Evolutionary conservation across 2,329 filamentous ascomycete species (phyloP).

Genomic region (Trichoderma polysporum): DNA sequence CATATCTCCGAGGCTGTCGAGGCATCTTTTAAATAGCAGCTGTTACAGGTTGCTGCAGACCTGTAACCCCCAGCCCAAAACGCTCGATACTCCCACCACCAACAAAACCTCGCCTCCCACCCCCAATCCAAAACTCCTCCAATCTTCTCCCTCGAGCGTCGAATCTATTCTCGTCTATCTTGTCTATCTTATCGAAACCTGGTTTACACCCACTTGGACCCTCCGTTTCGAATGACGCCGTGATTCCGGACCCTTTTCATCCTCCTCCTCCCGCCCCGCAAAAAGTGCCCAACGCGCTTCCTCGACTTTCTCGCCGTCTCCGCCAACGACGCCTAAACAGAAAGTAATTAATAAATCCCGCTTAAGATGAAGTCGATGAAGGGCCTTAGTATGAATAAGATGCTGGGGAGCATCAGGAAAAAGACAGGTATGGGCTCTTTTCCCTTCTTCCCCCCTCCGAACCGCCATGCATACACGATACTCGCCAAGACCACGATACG

Average conservation of each 20-base stretch:
- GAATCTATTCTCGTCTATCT: not conserved
- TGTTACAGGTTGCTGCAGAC: slow-evolving; percentile 1
- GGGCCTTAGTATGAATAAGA: slow-evolving; percentile 55
- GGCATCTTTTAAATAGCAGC: not conserved
- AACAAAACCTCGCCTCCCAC: not conserved
- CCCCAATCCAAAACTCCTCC: not conserved
- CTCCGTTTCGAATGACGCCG: not conserved
- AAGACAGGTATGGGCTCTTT: slow-evolving; percentile 36
- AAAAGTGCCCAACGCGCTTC: slow-evolving; percentile 18
- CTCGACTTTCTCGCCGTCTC: not conserved
- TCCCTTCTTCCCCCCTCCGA: not conserved
- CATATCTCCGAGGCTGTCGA: not conserved
- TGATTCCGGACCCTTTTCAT: not conserved
- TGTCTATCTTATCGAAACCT: not conserved
- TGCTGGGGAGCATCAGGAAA: slow-evolving; percentile 56
- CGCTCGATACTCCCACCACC: not conserved
- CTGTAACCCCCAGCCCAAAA: slow-evolving; percentile 4
- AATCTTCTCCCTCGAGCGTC: not conserved
- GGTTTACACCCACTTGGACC: not conserved
- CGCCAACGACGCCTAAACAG: not conserved
- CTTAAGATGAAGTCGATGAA: slow-evolving; percentile 48
- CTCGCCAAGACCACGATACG: not conserved
- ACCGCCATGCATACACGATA: not conserved
- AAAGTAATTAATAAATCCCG: not conserved
- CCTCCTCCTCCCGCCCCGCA: not conserved